A percentile compares a stretch with the other conserved stretches of the same genome.
Conservation (phyloP, 306 rosid genomes). For the Abrus pulchellus region DNA sequence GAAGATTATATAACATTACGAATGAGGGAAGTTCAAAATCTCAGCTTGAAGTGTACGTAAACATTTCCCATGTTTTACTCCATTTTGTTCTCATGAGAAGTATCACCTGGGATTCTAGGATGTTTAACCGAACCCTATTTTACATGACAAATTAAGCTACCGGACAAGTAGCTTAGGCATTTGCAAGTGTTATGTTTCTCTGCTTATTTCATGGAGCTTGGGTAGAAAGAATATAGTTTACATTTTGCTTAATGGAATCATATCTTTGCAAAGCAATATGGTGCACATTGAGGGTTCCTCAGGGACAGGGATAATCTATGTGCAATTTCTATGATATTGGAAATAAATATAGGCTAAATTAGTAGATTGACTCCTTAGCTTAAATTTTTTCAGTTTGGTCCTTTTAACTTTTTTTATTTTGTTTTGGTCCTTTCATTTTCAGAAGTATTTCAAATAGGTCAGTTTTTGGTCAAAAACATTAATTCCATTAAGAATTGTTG, state of each 20-base stretch:
- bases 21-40: slow-evolving; percentile 60
- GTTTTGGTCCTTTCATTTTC: too few relatives aligned
- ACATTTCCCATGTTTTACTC: slow-evolving; percentile 33
- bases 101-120: not conserved
- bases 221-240: not conserved
- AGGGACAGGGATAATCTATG: not conserved
- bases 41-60: slow-evolving; percentile 70
- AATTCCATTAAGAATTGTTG: too few relatives aligned
- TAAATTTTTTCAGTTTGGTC: too few relatives aligned
- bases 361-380: too few relatives aligned
- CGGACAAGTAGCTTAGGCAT: slow-evolving; percentile 4
- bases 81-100: not conserved
- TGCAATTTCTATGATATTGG: slow-evolving; percentile 14
- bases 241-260: not conserved
- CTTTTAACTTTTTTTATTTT: too few relatives aligned
- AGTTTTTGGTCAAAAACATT: too few relatives aligned
- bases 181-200: not conserved
- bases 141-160: not conserved
- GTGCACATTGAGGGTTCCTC: not conserved
- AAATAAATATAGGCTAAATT: not conserved
- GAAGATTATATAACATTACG: slow-evolving; percentile 70
- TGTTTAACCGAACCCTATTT: not conserved
- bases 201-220: slow-evolving; percentile 5
- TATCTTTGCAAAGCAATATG: not conserved
- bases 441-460: too few relatives aligned